Conservation (phyloP, 2,329 filamentous ascomycete genomes). For the Lachnellula arida region DNA sequence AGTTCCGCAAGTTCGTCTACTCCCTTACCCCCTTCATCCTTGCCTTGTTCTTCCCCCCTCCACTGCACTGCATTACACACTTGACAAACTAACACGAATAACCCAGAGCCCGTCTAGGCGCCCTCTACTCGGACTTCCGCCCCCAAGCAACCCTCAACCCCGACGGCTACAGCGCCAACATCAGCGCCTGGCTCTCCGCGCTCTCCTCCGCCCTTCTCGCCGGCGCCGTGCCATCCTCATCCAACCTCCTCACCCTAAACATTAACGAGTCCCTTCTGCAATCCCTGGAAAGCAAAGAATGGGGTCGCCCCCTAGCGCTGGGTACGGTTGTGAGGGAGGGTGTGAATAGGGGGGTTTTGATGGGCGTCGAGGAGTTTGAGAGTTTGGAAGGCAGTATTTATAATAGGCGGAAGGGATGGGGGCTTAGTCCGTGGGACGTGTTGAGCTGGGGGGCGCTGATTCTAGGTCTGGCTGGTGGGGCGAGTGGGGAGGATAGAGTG, state of each 20-base stretch:
- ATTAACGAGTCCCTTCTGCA: slow-evolving; percentile 61
- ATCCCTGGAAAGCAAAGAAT: slow-evolving; percentile 70
- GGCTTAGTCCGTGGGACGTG: slow-evolving; percentile 60
- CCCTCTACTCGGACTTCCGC: slow-evolving; percentile 84
- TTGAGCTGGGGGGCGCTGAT: slow-evolving; percentile 72
- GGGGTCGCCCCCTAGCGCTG: slow-evolving; percentile 75
- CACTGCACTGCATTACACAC: no score
- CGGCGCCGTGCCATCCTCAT: slow-evolving; percentile 43
- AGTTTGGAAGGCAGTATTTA: slow-evolving; percentile 58
- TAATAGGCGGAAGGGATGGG: slow-evolving; percentile 59
- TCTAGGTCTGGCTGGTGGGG: slow-evolving; percentile 54
- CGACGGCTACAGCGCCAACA: slow-evolving; percentile 78
- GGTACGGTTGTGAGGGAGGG: slow-evolving; percentile 75
- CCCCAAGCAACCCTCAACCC: slow-evolving; percentile 72
- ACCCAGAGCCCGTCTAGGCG: slow-evolving; percentile 67
- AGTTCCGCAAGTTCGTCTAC: slow-evolving; percentile 51
- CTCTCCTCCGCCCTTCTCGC: slow-evolving; percentile 63
- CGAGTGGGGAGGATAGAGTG: slow-evolving; percentile 49
- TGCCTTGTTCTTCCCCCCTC: background rate
- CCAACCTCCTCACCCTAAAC: slow-evolving; percentile 48
- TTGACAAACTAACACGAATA: background rate
- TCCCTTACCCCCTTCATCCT: background rate
- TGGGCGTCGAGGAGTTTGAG: slow-evolving; percentile 65
- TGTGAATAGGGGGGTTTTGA: slow-evolving; percentile 60
- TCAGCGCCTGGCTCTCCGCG: slow-evolving; percentile 72